Conservation (phyloP, 441 rosid species). For the Pelargonium myrrhifolium region DNA sequence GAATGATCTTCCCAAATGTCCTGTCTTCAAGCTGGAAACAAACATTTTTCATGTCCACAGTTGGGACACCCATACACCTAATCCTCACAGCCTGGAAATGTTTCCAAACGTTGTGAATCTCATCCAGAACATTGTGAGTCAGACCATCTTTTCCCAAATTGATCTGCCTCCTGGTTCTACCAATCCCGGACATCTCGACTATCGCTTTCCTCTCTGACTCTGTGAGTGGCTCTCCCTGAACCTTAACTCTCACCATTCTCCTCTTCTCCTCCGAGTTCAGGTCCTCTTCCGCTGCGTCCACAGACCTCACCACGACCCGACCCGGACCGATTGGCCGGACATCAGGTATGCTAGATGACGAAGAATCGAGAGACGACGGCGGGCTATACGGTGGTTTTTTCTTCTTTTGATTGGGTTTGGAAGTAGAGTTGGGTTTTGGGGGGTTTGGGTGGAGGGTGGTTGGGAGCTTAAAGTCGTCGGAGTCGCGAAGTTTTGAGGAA, state of each 20-base stretch:
- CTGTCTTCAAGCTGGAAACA: slow-evolving; percentile 86
- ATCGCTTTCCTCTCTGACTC: slow-evolving; percentile 73
- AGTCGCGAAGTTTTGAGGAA: slow-evolving; percentile 63
- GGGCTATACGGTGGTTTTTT: slow-evolving; percentile 77
- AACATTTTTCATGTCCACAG: slow-evolving; percentile 83
- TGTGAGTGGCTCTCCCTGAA: slow-evolving; percentile 59
- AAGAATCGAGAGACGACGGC: no score
- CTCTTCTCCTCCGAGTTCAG: slow-evolving; percentile 71
- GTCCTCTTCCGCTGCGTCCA: slow-evolving; percentile 51
- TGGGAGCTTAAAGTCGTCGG: slow-evolving; percentile 53
- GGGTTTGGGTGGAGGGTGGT: no score
- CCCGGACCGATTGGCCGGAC: slow-evolving; percentile 79
- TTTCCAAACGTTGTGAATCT: slow-evolving; percentile 77
- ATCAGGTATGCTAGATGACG: slow-evolving; percentile 33
- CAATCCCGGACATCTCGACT: slow-evolving; percentile 57
- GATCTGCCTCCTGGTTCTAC: slow-evolving; percentile 59
- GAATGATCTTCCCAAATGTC: slow-evolving; percentile 69
- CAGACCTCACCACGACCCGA: slow-evolving; percentile 47
- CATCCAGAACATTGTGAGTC: slow-evolving; percentile 90
- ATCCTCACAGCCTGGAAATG: slow-evolving; percentile 71
- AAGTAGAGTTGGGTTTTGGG: slow-evolving; percentile 17
- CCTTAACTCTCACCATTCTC: slow-evolving; percentile 41
- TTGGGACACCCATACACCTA: slow-evolving; percentile 80
- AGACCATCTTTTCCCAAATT: slow-evolving; percentile 89
- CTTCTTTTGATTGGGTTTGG: slow-evolving; percentile 26